Evolutionary conservation across 1,284 basidiomycete genomes (phyloP), one percentile per base, ranked within the genome.

Genomic region (Macrocystidia cucumis): DNA sequence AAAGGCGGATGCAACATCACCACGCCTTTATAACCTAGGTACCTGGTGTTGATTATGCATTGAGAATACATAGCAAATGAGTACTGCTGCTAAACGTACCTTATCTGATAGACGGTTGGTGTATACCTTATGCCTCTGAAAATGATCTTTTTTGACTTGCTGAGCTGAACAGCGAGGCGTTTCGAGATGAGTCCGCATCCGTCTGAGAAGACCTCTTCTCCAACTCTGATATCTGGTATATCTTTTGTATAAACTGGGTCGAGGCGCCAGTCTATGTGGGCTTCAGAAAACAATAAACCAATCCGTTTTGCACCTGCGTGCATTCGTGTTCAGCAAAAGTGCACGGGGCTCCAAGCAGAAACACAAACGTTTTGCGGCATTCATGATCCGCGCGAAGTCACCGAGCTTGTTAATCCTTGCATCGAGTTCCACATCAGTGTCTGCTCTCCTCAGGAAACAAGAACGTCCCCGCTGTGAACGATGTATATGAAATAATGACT

Each of bases 121-220:
- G 73, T 76, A 42, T 81, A 80, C 17, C 73, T 60, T 2, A 49
- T 51, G 9, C 66, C 65, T 38, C 72, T 61, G 48, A 72, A 74
- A 4, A 74, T 58, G 20, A 79, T 69, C 4, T 59, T 54, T 49
- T 78, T 79, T 4, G 55, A 54, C 42, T 60, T 70, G 38, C 68
- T 72, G 8, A 81, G 46, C 43, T 68, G 62, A 2, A 69, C 49
- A 5, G 73, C 71, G 40, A 77, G 62, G 16, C 54, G 54, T 30
- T 55, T 60, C 0, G 74, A 69, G 39, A 80, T 77, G 3, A 81
- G 62, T 1, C 78, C 78, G 48, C 78, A 81, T 1, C 78, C 78
- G 47, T 81, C 77, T 0, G 77, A 80, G 48, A 81, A 79, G 0
- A 67, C 46, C 38, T 76, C 74, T 33, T 77, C 74, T 3, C 67